phyloP scores from a whole-genome alignment of 352 stramenopile species.

The Phytophthora podocarpi region DNA sequence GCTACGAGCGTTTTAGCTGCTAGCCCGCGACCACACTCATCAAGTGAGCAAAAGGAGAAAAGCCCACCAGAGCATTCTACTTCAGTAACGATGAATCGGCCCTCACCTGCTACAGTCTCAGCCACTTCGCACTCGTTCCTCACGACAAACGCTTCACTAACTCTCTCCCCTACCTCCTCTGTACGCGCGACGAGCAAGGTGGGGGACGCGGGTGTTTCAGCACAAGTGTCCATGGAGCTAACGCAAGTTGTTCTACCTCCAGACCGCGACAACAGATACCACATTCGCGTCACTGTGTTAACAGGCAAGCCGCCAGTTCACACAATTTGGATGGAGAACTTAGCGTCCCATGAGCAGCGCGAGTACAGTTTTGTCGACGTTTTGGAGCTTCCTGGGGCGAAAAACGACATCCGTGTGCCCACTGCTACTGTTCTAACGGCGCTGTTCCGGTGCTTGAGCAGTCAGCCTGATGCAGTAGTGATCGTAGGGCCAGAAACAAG shows the following conservation, averaged over 20 bases:
- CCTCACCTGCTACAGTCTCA: background rate
- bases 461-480: constrained; percentile 17
- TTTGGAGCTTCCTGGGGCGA: constrained; percentile 26
- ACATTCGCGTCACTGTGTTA: constrained; percentile 32
- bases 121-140: constrained; percentile 4
- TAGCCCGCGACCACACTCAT: constrained; percentile 11
- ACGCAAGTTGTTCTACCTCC: constrained; percentile 36
- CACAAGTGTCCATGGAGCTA: constrained; percentile 32
- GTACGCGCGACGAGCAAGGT: background rate
- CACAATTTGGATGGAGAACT: constrained; percentile 40
- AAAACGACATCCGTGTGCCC: constrained; percentile 14
- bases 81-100: background rate
- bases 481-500: constrained; percentile 23
- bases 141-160: background rate
- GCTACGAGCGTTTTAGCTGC: constrained; percentile 10
- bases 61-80: background rate
- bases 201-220: background rate
- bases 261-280: constrained; percentile 30
- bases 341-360: constrained; percentile 28
- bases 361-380: constrained; percentile 39
- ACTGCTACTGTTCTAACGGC: constrained; percentile 38
- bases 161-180: background rate
- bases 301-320: constrained; percentile 22
- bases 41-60: constrained; percentile 8
- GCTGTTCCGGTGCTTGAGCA: constrained; percentile 35